phyloP scores from a whole-genome alignment of 768 basidiomycete species.

The Termitomyces sp. region DNA sequence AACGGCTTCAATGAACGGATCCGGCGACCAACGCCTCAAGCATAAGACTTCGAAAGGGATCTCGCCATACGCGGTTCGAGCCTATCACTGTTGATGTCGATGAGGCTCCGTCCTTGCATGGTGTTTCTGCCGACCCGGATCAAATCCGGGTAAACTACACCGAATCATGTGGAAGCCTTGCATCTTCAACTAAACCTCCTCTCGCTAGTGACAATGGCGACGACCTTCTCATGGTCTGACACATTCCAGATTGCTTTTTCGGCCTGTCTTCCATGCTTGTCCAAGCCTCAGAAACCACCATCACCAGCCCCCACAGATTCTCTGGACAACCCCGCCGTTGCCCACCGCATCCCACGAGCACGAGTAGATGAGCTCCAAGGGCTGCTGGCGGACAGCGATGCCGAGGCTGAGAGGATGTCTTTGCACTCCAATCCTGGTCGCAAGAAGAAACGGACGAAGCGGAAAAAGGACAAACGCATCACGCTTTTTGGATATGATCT shows the following conservation, averaged over 20 bases:
- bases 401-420: conserved; percentile 59
- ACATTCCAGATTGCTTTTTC: conserved; percentile 50
- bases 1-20: not conserved
- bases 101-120: not conserved
- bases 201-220: conserved; percentile 20
- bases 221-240: conserved; percentile 55
- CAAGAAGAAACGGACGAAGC: conserved; percentile 21
- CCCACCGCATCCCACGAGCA: conserved; percentile 30
- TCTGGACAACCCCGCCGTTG: conserved; percentile 20
- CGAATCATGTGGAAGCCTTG: not conserved
- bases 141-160: not conserved
- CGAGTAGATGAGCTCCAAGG: conserved; percentile 34
- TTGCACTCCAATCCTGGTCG: conserved; percentile 54
- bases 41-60: not conserved
- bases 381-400: conserved; percentile 34
- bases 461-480: conserved; percentile 33
- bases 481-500: conserved; percentile 62
- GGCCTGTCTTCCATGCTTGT: conserved; percentile 57
- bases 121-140: not conserved
- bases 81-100: not conserved
- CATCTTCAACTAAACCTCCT: not conserved
- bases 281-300: conserved; percentile 16
- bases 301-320: conserved; percentile 18
- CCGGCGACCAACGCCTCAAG: not conserved
- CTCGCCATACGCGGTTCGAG: not conserved